Percentiles rank a stretch among this genome's conserved stretches.
Evolutionary conservation across 257 asterid genomes (phyloP).

Genomic region (Solanum virginianum): DNA sequence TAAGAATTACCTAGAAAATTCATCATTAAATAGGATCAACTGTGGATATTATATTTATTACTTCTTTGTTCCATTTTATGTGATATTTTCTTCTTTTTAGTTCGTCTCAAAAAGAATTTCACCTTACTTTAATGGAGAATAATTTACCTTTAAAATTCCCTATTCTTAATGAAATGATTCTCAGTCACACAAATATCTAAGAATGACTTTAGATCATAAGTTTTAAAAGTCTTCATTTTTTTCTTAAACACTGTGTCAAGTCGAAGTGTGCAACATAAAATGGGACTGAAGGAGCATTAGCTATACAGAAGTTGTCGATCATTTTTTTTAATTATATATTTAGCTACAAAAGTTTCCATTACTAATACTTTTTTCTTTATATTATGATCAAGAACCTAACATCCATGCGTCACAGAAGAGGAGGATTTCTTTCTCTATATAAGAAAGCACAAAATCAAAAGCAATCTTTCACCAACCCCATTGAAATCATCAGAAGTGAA

Average conservation of each 20-base stretch:
- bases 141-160: too few relatives aligned
- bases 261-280: too few relatives aligned
- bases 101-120: too few relatives aligned
- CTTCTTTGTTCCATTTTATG: too few relatives aligned
- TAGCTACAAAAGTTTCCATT: background rate
- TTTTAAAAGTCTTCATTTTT: too few relatives aligned
- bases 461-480: constrained; percentile 33
- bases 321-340: background rate
- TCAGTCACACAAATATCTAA: too few relatives aligned
- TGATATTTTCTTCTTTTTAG: too few relatives aligned
- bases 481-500: constrained; percentile 5
- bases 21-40: background rate
- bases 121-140: too few relatives aligned
- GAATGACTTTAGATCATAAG: too few relatives aligned
- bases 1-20: background rate
- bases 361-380: background rate
- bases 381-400: background rate
- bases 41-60: background rate
- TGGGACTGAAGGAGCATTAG: background rate
- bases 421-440: background rate
- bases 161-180: too few relatives aligned
- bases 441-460: constrained; percentile 12
- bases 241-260: too few relatives aligned
- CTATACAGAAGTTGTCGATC: background rate
- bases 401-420: background rate